These are phyloP conservation scores for Ramalina peruviana DNA, from an alignment of 495 filamentous ascomycete genomes.

Conservation along the genomic window DNA sequence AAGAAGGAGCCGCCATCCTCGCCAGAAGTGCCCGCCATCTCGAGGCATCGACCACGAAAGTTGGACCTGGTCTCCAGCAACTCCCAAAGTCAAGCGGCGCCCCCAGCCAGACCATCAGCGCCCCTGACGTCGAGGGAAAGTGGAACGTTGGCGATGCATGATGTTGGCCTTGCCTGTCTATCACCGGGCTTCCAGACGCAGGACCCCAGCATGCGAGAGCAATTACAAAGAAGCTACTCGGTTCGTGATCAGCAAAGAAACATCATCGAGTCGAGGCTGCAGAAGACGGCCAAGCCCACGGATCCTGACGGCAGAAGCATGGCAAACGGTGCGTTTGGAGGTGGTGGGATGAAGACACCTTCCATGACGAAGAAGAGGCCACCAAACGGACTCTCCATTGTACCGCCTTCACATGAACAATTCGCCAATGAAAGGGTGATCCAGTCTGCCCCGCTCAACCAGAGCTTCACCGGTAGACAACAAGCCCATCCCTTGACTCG, in stretches of 20 bases:
- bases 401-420: conserved; percentile 88
- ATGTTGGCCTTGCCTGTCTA: conserved; percentile 85
- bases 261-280: conserved; percentile 85
- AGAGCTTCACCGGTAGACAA: conserved; percentile 85
- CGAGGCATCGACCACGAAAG: conserved; percentile 73
- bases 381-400: conserved; percentile 83
- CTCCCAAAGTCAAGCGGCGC: conserved; percentile 35
- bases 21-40: conserved; percentile 55
- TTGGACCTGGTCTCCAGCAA: conserved; percentile 74
- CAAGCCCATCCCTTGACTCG: conserved; percentile 69
- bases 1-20: conserved; percentile 89
- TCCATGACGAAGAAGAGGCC: conserved; percentile 58
- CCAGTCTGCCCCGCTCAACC: conserved; percentile 90
- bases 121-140: conserved; percentile 68
- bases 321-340: conserved; percentile 36
- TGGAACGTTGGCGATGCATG: conserved; percentile 64
- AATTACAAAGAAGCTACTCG: conserved; percentile 83
- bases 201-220: conserved; percentile 91
- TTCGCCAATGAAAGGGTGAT: conserved; percentile 94
- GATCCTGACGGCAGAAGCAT: conserved; percentile 48
- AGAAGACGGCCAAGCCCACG: conserved; percentile 66
- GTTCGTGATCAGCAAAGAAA: conserved; percentile 87
- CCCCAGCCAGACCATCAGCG: conserved; percentile 49
- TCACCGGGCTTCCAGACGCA: conserved; percentile 93
- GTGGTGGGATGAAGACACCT: conserved; percentile 47